phyloP scores from a whole-genome alignment of 2,329 filamentous ascomycete genomes.

The Ophiostoma piceae region DNA sequence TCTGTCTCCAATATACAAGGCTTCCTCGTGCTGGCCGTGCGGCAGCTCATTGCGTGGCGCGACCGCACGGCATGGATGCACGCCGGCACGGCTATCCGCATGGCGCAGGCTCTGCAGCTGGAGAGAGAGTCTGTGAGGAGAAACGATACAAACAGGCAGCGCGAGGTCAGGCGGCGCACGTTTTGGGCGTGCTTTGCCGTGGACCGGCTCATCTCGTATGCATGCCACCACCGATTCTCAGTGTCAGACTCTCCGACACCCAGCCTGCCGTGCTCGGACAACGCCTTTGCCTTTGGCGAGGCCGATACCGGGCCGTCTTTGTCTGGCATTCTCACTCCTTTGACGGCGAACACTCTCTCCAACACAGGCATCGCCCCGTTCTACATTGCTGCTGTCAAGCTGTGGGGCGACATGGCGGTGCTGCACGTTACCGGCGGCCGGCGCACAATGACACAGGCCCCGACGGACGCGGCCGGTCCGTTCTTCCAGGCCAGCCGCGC shows the following conservation, averaged over 20 bases:
- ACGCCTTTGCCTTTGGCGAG: neutral
- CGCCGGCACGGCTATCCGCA: conserved; percentile 26
- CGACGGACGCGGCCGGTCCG: neutral
- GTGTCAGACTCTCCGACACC: neutral
- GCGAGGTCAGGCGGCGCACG: conserved; percentile 20
- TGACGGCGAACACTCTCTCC: neutral
- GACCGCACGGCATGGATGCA: conserved; percentile 20
- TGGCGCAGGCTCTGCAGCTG: conserved; percentile 31
- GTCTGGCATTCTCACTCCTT: neutral
- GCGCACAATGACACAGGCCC: neutral
- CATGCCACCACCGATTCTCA: conserved; percentile 18
- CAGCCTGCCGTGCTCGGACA: neutral
- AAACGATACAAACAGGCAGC: conserved; percentile 22
- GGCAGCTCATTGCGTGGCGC: conserved; percentile 15
- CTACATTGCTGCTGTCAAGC: conserved; percentile 9
- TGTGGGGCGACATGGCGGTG: conserved; percentile 20
- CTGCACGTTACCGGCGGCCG: conserved; percentile 17
- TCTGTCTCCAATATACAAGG: neutral
- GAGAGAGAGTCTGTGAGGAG: neutral
- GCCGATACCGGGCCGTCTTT: neutral
- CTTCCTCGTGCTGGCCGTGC: neutral
- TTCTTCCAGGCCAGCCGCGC: neutral
- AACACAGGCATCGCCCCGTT: conserved; percentile 8
- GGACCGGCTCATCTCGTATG: conserved; percentile 20
- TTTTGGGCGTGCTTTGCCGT: conserved; percentile 24